Conservation (phyloP, 345 rosid genomes). For the Noccaea bulbosa region DNA sequence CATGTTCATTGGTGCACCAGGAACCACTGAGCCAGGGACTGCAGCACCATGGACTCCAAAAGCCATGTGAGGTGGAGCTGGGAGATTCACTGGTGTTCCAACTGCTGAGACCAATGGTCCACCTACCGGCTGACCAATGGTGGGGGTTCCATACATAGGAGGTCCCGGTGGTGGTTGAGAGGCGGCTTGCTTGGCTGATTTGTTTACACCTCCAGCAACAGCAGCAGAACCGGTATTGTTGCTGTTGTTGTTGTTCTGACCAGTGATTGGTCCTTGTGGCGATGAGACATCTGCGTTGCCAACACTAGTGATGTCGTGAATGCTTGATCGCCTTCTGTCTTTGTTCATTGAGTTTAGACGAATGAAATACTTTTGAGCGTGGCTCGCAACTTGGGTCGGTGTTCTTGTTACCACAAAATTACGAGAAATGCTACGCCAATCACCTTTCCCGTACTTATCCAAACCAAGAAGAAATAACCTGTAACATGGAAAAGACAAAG, state of each 20-base stretch:
- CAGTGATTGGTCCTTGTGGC: slow-evolving; percentile 89
- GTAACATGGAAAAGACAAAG: slow-evolving; percentile 29
- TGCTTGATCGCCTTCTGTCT: slow-evolving; percentile 92
- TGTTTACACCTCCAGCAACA: slow-evolving; percentile 55
- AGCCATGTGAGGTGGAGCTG: slow-evolving; percentile 70
- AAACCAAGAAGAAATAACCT: slow-evolving; percentile 97
- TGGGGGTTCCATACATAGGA: slow-evolving; percentile 64
- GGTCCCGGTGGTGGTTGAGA: slow-evolving; percentile 59
- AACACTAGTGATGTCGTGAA: slow-evolving; percentile 92
- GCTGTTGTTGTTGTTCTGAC: slow-evolving; percentile 52
- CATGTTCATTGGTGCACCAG: slow-evolving; percentile 81
- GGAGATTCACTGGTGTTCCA: slow-evolving; percentile 89
- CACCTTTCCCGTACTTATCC: slow-evolving; percentile 97
- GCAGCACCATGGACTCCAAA: slow-evolving; percentile 79
- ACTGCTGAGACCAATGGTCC: slow-evolving; percentile 88
- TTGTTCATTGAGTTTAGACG: slow-evolving; percentile 93
- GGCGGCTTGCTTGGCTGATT: slow-evolving; percentile 59
- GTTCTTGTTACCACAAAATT: slow-evolving; percentile 95
- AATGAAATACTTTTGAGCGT: slow-evolving; percentile 93
- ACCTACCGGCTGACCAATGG: slow-evolving; percentile 82
- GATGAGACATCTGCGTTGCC: slow-evolving; percentile 69
- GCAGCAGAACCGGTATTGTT: slow-evolving; percentile 39
- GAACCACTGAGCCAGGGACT: slow-evolving; percentile 66
- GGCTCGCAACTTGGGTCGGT: slow-evolving; percentile 99
- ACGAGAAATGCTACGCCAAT: slow-evolving; percentile 97